Evolutionary conservation across 164 flowering plant genomes (phyloP), one percentile per base, ranked within the genome.

Genomic region (Platanus orientalis): DNA sequence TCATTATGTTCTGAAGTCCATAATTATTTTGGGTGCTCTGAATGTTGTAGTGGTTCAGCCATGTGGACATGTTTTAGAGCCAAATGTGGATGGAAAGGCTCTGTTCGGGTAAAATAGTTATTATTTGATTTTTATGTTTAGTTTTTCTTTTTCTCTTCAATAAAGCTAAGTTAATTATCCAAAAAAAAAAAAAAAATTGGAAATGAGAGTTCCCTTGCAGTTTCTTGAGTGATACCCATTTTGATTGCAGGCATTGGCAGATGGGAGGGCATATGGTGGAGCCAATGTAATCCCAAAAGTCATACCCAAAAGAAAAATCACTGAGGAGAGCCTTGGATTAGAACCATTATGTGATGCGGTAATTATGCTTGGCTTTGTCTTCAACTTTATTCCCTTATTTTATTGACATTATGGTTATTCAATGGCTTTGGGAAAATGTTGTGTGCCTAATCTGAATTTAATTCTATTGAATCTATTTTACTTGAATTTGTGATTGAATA

Each of bases 51-150:
- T 48, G 60, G 69, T 29, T 49, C 74, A 26, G 88, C 94, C 49
- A 14, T 66, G 53, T 87, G 94, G 94, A 68, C 42, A 20, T 88
- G 94, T 68, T 80, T 73, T 75, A 80, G 87, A 58, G 90, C 68
- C 58, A 84, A 81, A 69, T 88, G 94, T 77, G 89, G 90, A 34
- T 83, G 89, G 89, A 82, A 57, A 68, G 94, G 94, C 34, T 52
- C 65, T 68, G 60, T 75, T 25, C 62, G 30, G 72, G 94, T 87
- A 74, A 69, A 7, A 0, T 60, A 6, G 42, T 36, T 36, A 25
- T 34, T 42, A 26, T 4, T 5, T 39, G 16, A 57, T n/a, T 12
- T 36, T 14, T 23, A 3, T 3, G 27, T 4, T 5, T 19, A n/a
- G 14, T n/a, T n/a, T n/a, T n/a, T n/a, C n/a, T n/a, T n/a, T n/a